Evolutionary conservation across 306 rosid genomes (phyloP), one percentile per base, ranked within the genome.

Genomic region (Rubus idaeus): DNA sequence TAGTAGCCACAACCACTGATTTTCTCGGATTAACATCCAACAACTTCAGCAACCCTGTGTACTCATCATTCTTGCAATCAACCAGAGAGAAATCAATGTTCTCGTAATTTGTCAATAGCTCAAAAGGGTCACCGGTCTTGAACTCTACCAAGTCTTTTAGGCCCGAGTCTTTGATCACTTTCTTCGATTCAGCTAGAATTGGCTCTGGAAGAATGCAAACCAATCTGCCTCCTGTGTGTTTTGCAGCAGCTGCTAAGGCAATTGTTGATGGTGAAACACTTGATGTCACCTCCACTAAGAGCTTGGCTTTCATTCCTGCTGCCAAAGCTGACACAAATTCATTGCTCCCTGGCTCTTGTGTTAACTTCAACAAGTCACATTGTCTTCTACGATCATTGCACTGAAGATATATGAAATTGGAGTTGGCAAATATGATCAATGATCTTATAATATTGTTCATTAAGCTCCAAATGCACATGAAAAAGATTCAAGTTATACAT

Each of bases 321-420:
- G 97, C 94, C 73, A 89, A 69, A 58, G 90, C 97, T 14, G 92
- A 89, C 26, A 91, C 88, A 50, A 88, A 88, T 73, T 89, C 92
- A 75, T 83, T 85, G 83, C 89, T 89, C 70, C 92, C 90, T 0
- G 79, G 89, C 74, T 88, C 92, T 76, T 73, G 87, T 71, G 85
- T 67, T 79, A 56, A 56, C 30, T 75, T 86, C 87, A 88, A 66
- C 26, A 79, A 68, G 11, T 75, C 89, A 40, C 72, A 17, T 49
- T 78, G 71, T 75, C 86, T 82, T 69, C 44, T 79, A 26, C 51
- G 63, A 66, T 74, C 74, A 45, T 77, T 83, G 67, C 91, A 89
- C 89, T 88, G 86, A 45, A 39, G 35, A 51, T 35, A 53, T 10
- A 11, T 39, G 21, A 71, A 9, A 52, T 51, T 37, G 65, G 65